Evolutionary conservation across 371 early-diverging fungal genomes (phyloP), one percentile per base, ranked within the genome.

Genomic region (Apophysomyces variabilis): DNA sequence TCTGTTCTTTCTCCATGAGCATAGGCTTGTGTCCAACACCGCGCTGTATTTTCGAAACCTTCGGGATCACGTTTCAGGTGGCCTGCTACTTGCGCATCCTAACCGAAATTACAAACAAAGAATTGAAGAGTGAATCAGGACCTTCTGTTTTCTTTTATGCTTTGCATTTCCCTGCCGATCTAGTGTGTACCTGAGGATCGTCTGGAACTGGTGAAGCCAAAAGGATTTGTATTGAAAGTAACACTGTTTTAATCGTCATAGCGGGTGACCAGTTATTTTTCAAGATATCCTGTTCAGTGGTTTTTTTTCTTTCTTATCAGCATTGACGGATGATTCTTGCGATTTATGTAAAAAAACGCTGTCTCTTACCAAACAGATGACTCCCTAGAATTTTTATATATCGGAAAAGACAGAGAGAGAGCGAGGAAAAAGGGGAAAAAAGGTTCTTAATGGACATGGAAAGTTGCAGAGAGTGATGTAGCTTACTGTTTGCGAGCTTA

Each of bases 1-100:
- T 50, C 54, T 50, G 54, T 50, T 50, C 21, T 16, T 50, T 50
- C 54, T n/a, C 54, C 54, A 50, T 50, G 54, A 16, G 54, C 54
- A 21, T 50, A 50, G 1, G 21, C 54, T 21, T 50, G 54, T 6
- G 54, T 50, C 54, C 54, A 50, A 26, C 21, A 50, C 9, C 21
- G 54, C 11, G 54, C 54, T 21, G 54, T 50, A 21, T 26, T 50
- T 21, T 50, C 21, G 21, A 50, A 50, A 50, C 21, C 54, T 18
- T 50, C 54, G 21, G 54, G 54, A 11, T 50, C 54, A 9, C 54
- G 54, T 6, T 21, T 16, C 5, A 50, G 32, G 11, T 50, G 54
- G 5, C 21, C 32, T 21, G 54, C 54, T 18, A 50, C 54, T 11
- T 50, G 54, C 7, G 54, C 54, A 21, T 50, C 54, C 54, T 50